Base-by-base conservation (phyloP, 768 basidiomycete genomes). In the Mycena galopus region DNA sequence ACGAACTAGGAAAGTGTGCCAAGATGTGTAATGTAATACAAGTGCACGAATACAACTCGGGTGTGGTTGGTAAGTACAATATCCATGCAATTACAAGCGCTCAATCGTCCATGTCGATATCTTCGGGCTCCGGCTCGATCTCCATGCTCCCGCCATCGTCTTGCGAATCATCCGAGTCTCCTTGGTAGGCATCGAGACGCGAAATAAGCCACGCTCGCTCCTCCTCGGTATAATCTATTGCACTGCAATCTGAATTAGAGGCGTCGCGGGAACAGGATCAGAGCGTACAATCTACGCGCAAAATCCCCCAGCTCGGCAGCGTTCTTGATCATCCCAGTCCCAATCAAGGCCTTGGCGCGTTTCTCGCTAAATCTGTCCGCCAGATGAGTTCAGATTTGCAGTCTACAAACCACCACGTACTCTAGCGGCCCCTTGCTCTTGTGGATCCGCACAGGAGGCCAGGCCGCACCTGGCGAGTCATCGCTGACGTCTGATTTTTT, bases 251-350 rank as follows among this genome's bases (percentile, higher is more conserved):
- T 12, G 17, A 58, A 39, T 56, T 29, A 33, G 14, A 66, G 25
- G 4, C 33, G 57, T n/a, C 25, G 56, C 30, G 51, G 7, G n/a
- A 27, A 16, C 35, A 55, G 16, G 64, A 12, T 23, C 29, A 23
- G 25, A 11, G 86, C 91, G 81, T 73, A 93, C 93, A 94, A 94
- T 35, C 88, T 83, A 65, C 86, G 85, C 9, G 92, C 93, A 77
- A 94, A 94, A 4, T 76, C 73, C 2, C 88, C 81, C 4, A 92
- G 80, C 51, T 93, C 88, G 14, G 81, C 82, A 8, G 88, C 84
- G 37, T 81, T 80, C 59, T 83, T 84, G 76, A 94, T 88, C 79
- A 90, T 85, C 12, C 89, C 91, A 3, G 91, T 82, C 30, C 88
- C 89, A 60, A 94, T 83, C 65, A 94, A 84, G 1, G 93, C 93